Percentiles rank a stretch among this genome's conserved stretches.
These are phyloP conservation scores for Thielaviopsis musarum DNA, from an alignment of 2,329 filamentous ascomycete genomes.

Conservation along the genomic window DNA sequence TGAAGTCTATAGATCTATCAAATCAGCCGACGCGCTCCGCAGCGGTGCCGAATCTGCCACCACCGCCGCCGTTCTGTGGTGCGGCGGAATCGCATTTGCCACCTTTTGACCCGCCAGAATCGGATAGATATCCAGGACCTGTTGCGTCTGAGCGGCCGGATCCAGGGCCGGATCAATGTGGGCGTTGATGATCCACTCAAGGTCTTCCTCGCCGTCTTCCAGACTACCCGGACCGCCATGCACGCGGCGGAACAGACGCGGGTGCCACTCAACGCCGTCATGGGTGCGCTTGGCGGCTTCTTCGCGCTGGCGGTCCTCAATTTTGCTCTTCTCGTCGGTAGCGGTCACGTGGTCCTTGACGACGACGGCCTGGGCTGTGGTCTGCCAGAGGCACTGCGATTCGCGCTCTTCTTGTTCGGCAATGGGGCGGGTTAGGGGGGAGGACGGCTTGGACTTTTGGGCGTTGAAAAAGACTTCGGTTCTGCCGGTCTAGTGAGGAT, in stretches of 20 bases:
- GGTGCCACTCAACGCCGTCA: constrained; percentile 72
- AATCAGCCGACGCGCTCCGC: constrained; percentile 7
- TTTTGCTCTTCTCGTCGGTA: constrained; percentile 89
- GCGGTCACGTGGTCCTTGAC: constrained; percentile 74
- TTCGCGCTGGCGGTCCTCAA: constrained; percentile 82
- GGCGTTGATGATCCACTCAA: constrained; percentile 91
- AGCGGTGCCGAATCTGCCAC: not conserved
- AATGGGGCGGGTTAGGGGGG: constrained; percentile 57
- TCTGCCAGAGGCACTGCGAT: constrained; percentile 74
- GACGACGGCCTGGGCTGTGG: constrained; percentile 66
- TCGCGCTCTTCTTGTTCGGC: constrained; percentile 80
- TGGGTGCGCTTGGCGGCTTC: constrained; percentile 68
- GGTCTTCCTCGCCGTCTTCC: constrained; percentile 69
- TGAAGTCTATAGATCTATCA: constrained; percentile 9
- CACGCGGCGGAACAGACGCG: constrained; percentile 66
- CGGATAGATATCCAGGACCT: constrained; percentile 74
- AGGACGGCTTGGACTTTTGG: constrained; percentile 55
- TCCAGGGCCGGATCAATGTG: constrained; percentile 52
- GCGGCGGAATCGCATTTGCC: constrained; percentile 37
- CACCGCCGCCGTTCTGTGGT: constrained; percentile 20
- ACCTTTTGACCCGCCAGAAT: constrained; percentile 62
- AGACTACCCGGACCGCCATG: constrained; percentile 50
- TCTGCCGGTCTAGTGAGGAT: constrained; percentile 52
- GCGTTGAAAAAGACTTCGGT: constrained; percentile 86
- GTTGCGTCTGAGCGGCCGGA: constrained; percentile 45